These are phyloP conservation scores for Cladosporium colombiae DNA, from an alignment of 2,329 filamentous ascomycete species.

Conservation along the genomic window DNA sequence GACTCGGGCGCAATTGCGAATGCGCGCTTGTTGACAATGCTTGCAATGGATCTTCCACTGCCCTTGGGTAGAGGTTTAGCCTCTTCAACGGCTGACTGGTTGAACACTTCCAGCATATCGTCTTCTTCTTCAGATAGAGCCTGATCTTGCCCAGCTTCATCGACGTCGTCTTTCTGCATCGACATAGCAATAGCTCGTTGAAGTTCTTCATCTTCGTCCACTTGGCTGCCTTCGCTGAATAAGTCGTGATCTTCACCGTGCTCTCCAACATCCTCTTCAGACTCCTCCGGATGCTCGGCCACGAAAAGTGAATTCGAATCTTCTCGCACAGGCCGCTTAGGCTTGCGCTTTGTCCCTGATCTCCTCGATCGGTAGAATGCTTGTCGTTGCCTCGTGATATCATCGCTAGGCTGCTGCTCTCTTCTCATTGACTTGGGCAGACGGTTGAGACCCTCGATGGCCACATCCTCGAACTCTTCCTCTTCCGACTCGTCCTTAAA, in stretches of 20 bases:
- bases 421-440: slow-evolving; percentile 63
- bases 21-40: slow-evolving; percentile 72
- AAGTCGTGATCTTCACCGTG: slow-evolving; percentile 51
- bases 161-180: slow-evolving; percentile 61
- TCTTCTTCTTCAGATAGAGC: slow-evolving; percentile 36
- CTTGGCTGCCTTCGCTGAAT: slow-evolving; percentile 58
- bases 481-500: slow-evolving; percentile 54
- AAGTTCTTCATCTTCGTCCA: slow-evolving; percentile 72
- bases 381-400: slow-evolving; percentile 47
- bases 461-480: slow-evolving; percentile 86
- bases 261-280: slow-evolving; percentile 32
- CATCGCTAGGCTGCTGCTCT: slow-evolving; percentile 42
- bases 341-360: slow-evolving; percentile 21
- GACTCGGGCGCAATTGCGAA: slow-evolving; percentile 57
- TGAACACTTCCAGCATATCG: slow-evolving; percentile 48
- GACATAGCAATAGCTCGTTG: slow-evolving; percentile 83
- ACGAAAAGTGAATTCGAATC: slow-evolving; percentile 60
- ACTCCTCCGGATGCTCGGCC: slow-evolving; percentile 40
- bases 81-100: slow-evolving; percentile 46
- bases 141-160: slow-evolving; percentile 28
- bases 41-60: slow-evolving; percentile 63
- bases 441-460: slow-evolving; percentile 84
- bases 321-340: slow-evolving; percentile 29
- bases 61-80: slow-evolving; percentile 47
- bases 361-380: slow-evolving; percentile 49